Evolutionary conservation across 345 rosid species (phyloP).

Genomic region (Gynandropsis gynandra): DNA sequence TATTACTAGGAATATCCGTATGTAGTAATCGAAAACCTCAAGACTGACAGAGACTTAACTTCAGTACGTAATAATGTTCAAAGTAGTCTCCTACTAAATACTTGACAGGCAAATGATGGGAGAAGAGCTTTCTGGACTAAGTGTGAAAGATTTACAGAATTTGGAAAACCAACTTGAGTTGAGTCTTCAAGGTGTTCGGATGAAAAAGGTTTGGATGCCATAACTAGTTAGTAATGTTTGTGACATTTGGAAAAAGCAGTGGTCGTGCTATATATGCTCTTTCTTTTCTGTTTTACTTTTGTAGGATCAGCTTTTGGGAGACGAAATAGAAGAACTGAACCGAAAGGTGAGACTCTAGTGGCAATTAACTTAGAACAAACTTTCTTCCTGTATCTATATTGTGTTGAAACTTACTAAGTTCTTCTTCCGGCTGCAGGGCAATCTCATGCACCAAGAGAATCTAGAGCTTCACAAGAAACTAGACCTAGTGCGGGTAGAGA

Average conservation of each 20-base stretch:
- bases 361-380: constrained; percentile 6
- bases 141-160: constrained; percentile 41
- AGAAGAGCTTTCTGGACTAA: constrained; percentile 58
- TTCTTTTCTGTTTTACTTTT: constrained; percentile 8
- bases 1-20: too few species aligned
- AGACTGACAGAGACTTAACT: neutral
- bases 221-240: neutral
- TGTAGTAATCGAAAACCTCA: too few species aligned
- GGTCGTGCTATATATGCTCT: constrained; percentile 1
- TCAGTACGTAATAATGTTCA: too few species aligned
- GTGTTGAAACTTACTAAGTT: constrained; percentile 12
- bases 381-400: constrained; percentile 8
- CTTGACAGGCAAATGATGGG: constrained; percentile 70
- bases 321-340: constrained; percentile 52
- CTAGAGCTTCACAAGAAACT: constrained; percentile 67
- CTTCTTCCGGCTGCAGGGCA: constrained; percentile 38
- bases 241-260: neutral
- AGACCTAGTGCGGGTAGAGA: constrained; percentile 42
- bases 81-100: neutral
- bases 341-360: constrained; percentile 35
- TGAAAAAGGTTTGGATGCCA: constrained; percentile 44
- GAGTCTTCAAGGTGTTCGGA: constrained; percentile 48
- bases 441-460: constrained; percentile 53
- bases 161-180: constrained; percentile 51
- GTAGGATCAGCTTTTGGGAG: constrained; percentile 59